Conservation (phyloP, 441 rosid species). For the Gossypium gossypioides region DNA sequence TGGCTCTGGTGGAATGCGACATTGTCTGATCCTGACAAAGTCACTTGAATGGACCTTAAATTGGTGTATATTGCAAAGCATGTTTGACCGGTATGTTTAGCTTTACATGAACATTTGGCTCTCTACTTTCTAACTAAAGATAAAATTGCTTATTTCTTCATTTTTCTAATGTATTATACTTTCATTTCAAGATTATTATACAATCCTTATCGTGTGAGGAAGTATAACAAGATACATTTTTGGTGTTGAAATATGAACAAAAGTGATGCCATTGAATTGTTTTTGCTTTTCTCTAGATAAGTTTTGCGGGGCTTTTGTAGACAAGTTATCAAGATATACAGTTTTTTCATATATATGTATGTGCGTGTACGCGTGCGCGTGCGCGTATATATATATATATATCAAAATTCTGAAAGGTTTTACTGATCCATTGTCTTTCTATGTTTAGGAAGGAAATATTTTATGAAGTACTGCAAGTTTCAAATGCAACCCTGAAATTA, state of each 20-base stretch:
- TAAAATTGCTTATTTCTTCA: neutral
- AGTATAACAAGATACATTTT: neutral
- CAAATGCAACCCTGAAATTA: neutral
- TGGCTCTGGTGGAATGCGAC: conserved; percentile 38
- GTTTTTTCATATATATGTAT: too few species aligned
- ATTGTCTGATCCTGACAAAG: conserved; percentile 68
- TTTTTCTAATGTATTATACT: neutral
- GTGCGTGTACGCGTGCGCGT: too few species aligned
- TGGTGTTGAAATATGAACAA: neutral
- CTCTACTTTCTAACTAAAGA: neutral
- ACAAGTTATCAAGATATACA: too few species aligned
- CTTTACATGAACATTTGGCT: conserved; percentile 1
- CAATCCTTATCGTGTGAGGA: neutral
- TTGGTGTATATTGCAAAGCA: conserved; percentile 97
- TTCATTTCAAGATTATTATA: neutral
- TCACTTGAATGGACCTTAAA: conserved; percentile 96
- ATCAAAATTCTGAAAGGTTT: neutral
- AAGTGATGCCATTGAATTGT: too few species aligned
- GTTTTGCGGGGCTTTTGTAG: too few species aligned
- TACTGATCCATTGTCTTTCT: neutral
- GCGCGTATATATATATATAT: too few species aligned
- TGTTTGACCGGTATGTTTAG: conserved; percentile 80
- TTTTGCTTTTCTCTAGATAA: neutral
- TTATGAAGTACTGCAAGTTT: neutral
- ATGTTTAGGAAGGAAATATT: neutral